A percentile compares a stretch with the other conserved stretches of the same genome.
Evolutionary conservation across 768 basidiomycete genomes (phyloP).

Genomic region (Leccinellum luteum): DNA sequence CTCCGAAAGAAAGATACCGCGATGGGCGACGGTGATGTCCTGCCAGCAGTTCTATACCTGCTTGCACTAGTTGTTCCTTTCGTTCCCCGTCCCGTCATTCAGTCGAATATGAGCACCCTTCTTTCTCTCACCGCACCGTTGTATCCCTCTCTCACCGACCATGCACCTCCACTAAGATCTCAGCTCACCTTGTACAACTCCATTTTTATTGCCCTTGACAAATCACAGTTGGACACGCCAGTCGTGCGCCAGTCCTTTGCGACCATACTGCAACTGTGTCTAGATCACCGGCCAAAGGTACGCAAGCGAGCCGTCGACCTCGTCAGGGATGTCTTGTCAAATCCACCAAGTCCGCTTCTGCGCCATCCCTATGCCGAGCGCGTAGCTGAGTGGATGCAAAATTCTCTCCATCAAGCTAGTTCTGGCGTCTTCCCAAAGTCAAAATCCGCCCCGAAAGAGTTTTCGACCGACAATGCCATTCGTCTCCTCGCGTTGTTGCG

Average conservation of each 20-base stretch:
- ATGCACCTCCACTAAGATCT: slow-evolving; percentile 83
- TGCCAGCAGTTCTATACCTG: slow-evolving; percentile 35
- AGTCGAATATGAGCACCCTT: slow-evolving; percentile 67
- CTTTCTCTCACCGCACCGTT: slow-evolving; percentile 75
- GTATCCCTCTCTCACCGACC: slow-evolving; percentile 59
- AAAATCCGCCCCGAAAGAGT: slow-evolving; percentile 52
- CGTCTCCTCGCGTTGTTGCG: slow-evolving; percentile 75
- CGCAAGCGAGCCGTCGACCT: slow-evolving; percentile 87
- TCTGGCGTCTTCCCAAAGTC: slow-evolving; percentile 58
- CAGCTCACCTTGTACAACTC: slow-evolving; percentile 75
- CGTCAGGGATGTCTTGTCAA: slow-evolving; percentile 70
- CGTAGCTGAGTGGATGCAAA: slow-evolving; percentile 76
- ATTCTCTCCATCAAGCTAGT: slow-evolving; percentile 62
- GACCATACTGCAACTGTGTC: slow-evolving; percentile 74
- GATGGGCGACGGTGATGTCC: slow-evolving; percentile 68
- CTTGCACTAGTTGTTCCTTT: slow-evolving; percentile 37
- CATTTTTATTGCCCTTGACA: slow-evolving; percentile 68
- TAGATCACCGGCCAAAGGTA: slow-evolving; percentile 92
- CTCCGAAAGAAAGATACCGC: slow-evolving; percentile 57
- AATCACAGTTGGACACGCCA: slow-evolving; percentile 62
- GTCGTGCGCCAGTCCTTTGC: slow-evolving; percentile 81
- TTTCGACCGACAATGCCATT: slow-evolving; percentile 68
- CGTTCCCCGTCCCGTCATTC: slow-evolving; percentile 77
- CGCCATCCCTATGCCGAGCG: slow-evolving; percentile 84
- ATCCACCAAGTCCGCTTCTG: slow-evolving; percentile 72